Conservation (phyloP, 495 filamentous ascomycete species). For the Cercophora samala region DNA sequence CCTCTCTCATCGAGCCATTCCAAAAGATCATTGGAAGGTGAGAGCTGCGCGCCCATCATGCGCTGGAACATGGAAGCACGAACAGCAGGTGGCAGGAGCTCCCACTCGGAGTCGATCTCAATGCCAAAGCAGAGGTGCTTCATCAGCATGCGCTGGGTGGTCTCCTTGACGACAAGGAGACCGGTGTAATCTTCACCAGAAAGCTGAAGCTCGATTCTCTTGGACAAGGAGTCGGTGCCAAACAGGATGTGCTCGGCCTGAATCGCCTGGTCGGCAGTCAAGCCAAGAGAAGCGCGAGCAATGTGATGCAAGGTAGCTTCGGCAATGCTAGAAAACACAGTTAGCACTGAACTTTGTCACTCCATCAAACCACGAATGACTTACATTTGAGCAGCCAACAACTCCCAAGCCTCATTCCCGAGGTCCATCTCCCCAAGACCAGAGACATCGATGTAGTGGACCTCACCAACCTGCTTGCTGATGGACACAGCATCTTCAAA, state of each 20-base stretch:
- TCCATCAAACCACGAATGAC: too few species aligned
- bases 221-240: conserved; percentile 5
- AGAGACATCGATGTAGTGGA: conserved; percentile 12
- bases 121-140: conserved; percentile 24
- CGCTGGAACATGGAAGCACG: conserved; percentile 19
- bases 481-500: conserved; percentile 16
- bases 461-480: conserved; percentile 6
- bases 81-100: conserved; percentile 10
- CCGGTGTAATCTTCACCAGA: conserved; percentile 8
- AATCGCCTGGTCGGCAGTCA: conserved; percentile 12
- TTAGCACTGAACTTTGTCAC: too few species aligned
- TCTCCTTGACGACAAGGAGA: conserved; percentile 9
- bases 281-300: conserved; percentile 12
- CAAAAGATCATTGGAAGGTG: not conserved
- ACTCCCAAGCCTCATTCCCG: conserved; percentile 7
- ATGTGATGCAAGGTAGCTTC: conserved; percentile 24
- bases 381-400: conserved; percentile 1
- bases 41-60: conserved; percentile 9
- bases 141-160: conserved; percentile 15
- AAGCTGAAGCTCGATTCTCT: conserved; percentile 20
- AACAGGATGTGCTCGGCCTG: conserved; percentile 19
- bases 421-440: conserved; percentile 14
- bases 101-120: conserved; percentile 24
- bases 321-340: not conserved
- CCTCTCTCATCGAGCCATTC: conserved; percentile 9